These are phyloP conservation scores for Picochlorum sp. DNA, from an alignment of 139 green algal genomes.

Conservation along the genomic window DNA sequence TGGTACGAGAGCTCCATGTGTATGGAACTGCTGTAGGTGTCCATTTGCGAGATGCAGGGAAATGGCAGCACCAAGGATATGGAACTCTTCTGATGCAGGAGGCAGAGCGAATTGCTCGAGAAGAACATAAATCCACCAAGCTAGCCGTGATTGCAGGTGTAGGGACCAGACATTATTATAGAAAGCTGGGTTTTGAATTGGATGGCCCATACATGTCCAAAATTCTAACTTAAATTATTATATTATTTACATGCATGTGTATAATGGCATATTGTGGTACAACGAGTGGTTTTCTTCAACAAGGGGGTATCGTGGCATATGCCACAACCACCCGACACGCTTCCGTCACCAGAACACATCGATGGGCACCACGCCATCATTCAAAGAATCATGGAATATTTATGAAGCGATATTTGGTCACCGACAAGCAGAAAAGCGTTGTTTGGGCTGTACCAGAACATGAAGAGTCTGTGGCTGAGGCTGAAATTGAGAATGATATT, in stretches of 20 bases:
- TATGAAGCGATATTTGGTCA: no score
- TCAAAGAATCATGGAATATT: no score
- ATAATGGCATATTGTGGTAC: no score
- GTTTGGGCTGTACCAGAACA: background rate
- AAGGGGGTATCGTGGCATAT: no score
- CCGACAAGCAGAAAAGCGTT: background rate
- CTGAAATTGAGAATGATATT: background rate
- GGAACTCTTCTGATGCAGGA: slow-evolving; percentile 88
- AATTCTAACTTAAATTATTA: background rate
- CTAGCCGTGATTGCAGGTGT: slow-evolving; percentile 96
- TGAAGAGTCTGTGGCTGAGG: background rate
- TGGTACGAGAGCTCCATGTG: slow-evolving; percentile 96
- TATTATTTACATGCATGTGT: background rate
- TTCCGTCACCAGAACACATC: no score
- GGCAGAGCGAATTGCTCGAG: slow-evolving; percentile 80
- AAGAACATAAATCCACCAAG: slow-evolving; percentile 80
- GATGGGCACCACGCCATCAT: no score
- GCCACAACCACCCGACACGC: no score
- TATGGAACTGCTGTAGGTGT: slow-evolving; percentile 94
- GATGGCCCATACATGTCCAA: slow-evolving; percentile 89
- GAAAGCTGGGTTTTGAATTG: slow-evolving; percentile 79
- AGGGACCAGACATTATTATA: slow-evolving; percentile 96
- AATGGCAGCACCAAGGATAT: slow-evolving; percentile 89
- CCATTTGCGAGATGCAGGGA: slow-evolving; percentile 67
- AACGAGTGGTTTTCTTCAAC: no score